A percentile compares a stretch with the other conserved stretches of the same genome.
phyloP scores from a whole-genome alignment of 2,329 filamentous ascomycete species.

The Chrysoporthe puriensis region DNA sequence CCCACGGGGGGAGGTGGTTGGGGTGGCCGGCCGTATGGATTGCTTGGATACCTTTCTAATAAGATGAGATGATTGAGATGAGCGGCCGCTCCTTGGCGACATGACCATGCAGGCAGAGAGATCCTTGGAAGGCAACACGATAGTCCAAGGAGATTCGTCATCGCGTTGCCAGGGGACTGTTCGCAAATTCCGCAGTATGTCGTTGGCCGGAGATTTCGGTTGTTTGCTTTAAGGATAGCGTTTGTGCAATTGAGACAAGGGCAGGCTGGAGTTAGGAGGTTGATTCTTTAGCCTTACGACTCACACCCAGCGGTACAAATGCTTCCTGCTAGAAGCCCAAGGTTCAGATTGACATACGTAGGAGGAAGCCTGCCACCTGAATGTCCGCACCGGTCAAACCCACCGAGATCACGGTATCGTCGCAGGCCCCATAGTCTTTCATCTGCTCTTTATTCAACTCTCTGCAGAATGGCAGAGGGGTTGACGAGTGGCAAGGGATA shows the following conservation, averaged over 20 bases:
- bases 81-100: background rate
- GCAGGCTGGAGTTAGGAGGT: too few relatives aligned
- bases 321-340: background rate
- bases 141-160: background rate
- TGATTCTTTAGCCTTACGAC: too few relatives aligned
- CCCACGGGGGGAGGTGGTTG: background rate
- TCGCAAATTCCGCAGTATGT: too few relatives aligned
- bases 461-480: background rate
- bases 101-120: background rate
- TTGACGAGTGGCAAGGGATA: slow-evolving; percentile 28
- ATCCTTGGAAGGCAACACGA: background rate
- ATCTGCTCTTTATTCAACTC: slow-evolving; percentile 4
- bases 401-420: background rate
- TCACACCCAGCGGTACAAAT: too few relatives aligned
- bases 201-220: too few relatives aligned
- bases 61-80: background rate
- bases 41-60: background rate
- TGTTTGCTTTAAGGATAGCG: too few relatives aligned
- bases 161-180: too few relatives aligned
- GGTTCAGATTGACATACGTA: background rate
- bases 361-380: background rate
- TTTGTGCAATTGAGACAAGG: too few relatives aligned
- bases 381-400: background rate
- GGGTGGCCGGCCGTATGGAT: background rate
- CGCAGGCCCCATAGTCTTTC: background rate